Conservation (phyloP, 1,284 basidiomycete genomes). For the Pseudozyma tsukubaensis region DNA sequence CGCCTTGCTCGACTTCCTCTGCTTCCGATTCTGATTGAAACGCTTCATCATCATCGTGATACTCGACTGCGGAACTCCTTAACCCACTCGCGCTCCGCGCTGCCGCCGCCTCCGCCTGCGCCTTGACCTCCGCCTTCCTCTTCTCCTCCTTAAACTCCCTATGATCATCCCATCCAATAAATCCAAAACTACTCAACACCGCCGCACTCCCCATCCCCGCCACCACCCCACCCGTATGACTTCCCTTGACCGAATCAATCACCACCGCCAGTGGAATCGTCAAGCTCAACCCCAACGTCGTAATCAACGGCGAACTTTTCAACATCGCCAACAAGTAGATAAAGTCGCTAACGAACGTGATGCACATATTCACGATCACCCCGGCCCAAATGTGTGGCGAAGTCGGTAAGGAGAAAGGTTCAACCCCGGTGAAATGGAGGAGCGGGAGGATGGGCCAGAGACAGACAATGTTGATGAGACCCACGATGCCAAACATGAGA, state of each 20-base stretch:
- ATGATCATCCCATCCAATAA: conserved; percentile 48
- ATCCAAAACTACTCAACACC: conserved; percentile 57
- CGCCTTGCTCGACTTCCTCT: too few relatives aligned
- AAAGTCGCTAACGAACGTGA: conserved; percentile 68
- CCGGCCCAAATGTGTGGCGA: conserved; percentile 75
- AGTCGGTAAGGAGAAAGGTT: conserved; percentile 80
- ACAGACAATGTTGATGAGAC: conserved; percentile 84
- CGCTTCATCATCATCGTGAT: background rate
- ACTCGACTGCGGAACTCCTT: too few relatives aligned
- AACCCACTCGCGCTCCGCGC: background rate
- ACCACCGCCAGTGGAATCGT: conserved; percentile 90
- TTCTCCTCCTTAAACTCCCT: conserved; percentile 24
- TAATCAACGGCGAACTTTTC: conserved; percentile 87
- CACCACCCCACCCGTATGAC: conserved; percentile 52
- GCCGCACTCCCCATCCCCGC: conserved; percentile 52
- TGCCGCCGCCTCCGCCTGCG: background rate
- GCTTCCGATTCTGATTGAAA: too few relatives aligned
- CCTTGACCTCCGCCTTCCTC: conserved; percentile 2
- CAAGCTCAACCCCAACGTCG: conserved; percentile 92
- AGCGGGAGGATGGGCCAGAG: conserved; percentile 86
- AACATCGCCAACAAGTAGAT: conserved; percentile 79
- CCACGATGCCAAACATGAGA: conserved; percentile 76
- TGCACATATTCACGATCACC: conserved; percentile 82
- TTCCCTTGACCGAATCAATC: conserved; percentile 79
- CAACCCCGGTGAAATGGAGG: conserved; percentile 81